Base-by-base conservation (phyloP, 2,329 filamentous ascomycete genomes). In the Hymenoscyphus occultus region DNA sequence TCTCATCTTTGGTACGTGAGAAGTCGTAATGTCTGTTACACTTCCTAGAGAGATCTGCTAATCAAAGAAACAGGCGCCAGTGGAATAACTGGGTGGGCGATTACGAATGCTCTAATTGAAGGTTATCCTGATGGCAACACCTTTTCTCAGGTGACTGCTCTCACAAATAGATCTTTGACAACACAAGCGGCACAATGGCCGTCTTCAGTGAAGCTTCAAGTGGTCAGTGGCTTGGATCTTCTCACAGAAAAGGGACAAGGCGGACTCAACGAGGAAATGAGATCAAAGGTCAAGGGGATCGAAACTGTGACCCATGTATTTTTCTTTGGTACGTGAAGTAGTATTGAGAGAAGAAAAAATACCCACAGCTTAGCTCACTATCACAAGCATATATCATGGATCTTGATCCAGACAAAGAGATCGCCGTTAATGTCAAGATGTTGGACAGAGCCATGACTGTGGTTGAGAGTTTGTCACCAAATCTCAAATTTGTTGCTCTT, bases 291-390 rank as follows among this genome's bases (percentile, higher is more conserved):
- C 9, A 73, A 76, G 32, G 72, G 75, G 45, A 72, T 80, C 14
- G 71, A 74, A 14, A 72, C 76, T 32, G 73, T 80, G 22, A 80
- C 78, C 0, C 79, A 81, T 67, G 76, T 81, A 10, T 81, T 79
- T 67, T 81, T 79, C 61, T 67, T 68, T 48, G 62, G 67, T 61
- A 54, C 64, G 22, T 59, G 40, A 19, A 31, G 39, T 2, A 16
- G 7, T 32, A 35, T 14, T 28, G 35, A 28, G 7, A 32, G n/a
- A 42, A 10, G 3, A 39, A 16, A 28, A 40, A n/a, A 28, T 35
- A 3, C 5, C 3, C 32, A 57, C 10, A 5, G 14, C 13, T 31
- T n/a, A 57, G 5, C 13, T 45, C 22, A 58, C 39, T 42, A 19
- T 40, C 39, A 56, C 19, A 16, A 67, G 69, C 67, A 12, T 70